Conservation (phyloP, 2,329 filamentous ascomycete genomes). For the Cryphonectria radicalis region DNA sequence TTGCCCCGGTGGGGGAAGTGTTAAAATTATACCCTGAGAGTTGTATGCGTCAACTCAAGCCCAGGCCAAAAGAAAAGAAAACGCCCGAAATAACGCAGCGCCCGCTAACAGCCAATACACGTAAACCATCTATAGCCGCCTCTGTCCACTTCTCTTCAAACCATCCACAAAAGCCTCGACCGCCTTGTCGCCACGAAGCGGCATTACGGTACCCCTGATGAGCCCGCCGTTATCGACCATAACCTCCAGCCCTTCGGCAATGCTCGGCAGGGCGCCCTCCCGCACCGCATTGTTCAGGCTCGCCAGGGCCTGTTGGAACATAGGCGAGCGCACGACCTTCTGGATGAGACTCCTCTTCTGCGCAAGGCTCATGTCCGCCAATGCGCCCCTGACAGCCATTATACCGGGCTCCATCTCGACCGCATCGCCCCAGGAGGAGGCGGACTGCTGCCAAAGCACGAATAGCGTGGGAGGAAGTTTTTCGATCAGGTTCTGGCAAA, state of each 20-base stretch:
- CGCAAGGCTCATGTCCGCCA: conserved; percentile 70
- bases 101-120: background rate
- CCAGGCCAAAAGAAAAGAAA: background rate
- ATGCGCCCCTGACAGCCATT: conserved; percentile 72
- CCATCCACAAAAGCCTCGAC: conserved; percentile 91
- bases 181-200: conserved; percentile 84
- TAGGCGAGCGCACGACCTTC: conserved; percentile 84
- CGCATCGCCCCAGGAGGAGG: conserved; percentile 53
- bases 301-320: conserved; percentile 84
- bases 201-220: conserved; percentile 76
- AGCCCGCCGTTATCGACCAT: conserved; percentile 84
- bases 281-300: conserved; percentile 86
- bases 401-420: conserved; percentile 68
- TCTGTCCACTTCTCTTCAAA: conserved; percentile 77
- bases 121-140: conserved; percentile 43
- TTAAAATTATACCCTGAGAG: too few relatives aligned
- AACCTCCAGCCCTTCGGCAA: conserved; percentile 83
- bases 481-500: conserved; percentile 74
- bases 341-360: conserved; percentile 83
- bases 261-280: conserved; percentile 87
- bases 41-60: background rate
- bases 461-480: conserved; percentile 81
- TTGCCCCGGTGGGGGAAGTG: too few relatives aligned
- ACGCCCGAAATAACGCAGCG: background rate
- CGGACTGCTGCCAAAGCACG: conserved; percentile 72